These are phyloP conservation scores for Arachis hypogaea DNA, from an alignment of 306 rosid genomes.

Conservation along the genomic window DNA sequence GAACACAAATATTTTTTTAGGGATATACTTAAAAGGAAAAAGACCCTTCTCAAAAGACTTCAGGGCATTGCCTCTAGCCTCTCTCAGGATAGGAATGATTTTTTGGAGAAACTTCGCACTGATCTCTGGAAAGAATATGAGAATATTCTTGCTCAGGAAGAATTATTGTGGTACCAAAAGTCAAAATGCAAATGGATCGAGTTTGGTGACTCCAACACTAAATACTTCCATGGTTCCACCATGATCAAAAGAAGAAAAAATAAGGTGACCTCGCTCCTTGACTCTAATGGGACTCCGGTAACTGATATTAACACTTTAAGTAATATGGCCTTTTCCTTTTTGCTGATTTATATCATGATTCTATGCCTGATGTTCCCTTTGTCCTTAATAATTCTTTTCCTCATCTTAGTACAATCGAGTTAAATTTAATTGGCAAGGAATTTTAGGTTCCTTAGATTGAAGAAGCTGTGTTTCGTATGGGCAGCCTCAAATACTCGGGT, in stretches of 20 bases:
- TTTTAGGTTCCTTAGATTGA: too few species aligned
- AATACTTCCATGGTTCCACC: not conserved
- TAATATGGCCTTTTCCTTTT: not conserved
- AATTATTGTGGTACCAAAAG: not conserved
- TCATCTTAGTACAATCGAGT: too few species aligned
- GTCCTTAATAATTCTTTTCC: too few species aligned
- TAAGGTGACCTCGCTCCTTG: not conserved
- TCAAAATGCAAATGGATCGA: not conserved
- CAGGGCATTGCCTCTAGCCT: not conserved
- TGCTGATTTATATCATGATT: too few species aligned
- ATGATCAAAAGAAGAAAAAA: not conserved
- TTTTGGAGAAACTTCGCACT: not conserved
- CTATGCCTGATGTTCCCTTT: too few species aligned
- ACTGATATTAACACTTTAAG: not conserved
- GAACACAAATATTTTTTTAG: not conserved
- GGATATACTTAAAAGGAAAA: too few species aligned
- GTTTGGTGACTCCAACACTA: not conserved
- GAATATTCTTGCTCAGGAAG: not conserved
- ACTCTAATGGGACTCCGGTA: too few species aligned
- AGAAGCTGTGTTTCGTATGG: too few species aligned
- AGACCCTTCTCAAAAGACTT: too few species aligned
- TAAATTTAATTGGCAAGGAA: too few species aligned
- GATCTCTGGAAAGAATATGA: not conserved
- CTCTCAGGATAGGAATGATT: too few species aligned
- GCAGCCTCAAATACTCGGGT: too few species aligned